Evolutionary conservation across 768 basidiomycete genomes (phyloP), one percentile per base, ranked within the genome.

Genomic region (Rhodotorula babjevae): DNA sequence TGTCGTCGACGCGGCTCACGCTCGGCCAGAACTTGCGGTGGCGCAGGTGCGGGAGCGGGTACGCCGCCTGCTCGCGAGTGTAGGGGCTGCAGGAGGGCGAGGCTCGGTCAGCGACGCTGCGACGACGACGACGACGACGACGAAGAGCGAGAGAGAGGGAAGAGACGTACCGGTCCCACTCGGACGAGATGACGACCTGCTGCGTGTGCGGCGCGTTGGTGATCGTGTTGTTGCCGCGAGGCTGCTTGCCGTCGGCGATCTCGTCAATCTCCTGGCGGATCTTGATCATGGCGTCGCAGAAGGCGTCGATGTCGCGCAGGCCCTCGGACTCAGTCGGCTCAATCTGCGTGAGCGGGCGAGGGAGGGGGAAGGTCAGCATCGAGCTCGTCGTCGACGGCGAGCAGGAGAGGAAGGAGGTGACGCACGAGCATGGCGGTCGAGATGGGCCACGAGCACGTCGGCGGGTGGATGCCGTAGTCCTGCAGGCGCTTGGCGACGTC

Each of bases 401-500:
- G 18, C 3, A 50, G 21, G 19, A 23, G 49, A 50, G 50, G 50
- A 3, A 36, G 11, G 47, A 25, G 12, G 18, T 29, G 50, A 70
- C 77, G 65, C 53, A 79, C 69, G 25, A 79, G 85, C 92, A 96
- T 96, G 79, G 91, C 94, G 3, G 95, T 96, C 29, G 92, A 89
- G 74, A 91, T 93, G 12, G 96, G 96, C 96, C 96, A 98, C 12
- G 93, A 93, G 81, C 93, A 95, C 10, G 96, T 99, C 4, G 96
- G 96, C 55, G 93, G 93, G 80, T 96, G 93, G 85, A 96, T 91
- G 68, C 93, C 92, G 78, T 89, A 93, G 80, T 93, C 91, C 87
- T 91, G 76, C 25, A 98, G 84, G 61, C 96, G 87, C 84, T 99
- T 99, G 25, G 93, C 93, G 79, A 99, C 95, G 81, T 99, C 96